phyloP scores from a whole-genome alignment of 495 filamentous ascomycete species.

The Evernia prunastri region DNA sequence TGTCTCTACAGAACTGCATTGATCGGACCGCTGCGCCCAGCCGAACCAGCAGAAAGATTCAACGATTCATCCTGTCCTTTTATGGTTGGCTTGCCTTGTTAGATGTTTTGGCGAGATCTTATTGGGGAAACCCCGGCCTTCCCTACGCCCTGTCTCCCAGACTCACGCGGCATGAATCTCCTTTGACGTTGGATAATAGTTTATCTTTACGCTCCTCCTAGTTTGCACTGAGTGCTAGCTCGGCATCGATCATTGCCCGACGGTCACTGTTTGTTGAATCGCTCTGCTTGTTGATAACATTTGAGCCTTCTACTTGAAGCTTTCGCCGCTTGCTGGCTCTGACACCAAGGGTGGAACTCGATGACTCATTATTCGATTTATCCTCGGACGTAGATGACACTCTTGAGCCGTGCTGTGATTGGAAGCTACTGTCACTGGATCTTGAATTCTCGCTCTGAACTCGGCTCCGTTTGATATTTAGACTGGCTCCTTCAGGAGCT shows the following conservation, averaged over 20 bases:
- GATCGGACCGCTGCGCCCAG: slow-evolving; percentile 25
- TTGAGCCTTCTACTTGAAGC: not conserved
- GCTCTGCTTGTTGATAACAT: slow-evolving; percentile 1
- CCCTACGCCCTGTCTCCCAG: not conserved
- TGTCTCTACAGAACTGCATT: slow-evolving; percentile 54
- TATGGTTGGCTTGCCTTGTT: slow-evolving; percentile 2
- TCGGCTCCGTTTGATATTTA: not conserved
- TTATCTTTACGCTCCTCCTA: not conserved
- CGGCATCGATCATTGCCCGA: slow-evolving; percentile 14
- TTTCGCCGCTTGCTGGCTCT: slow-evolving; percentile 4
- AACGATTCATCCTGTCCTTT: not conserved
- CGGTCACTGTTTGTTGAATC: slow-evolving; percentile 13
- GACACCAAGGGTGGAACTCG: not conserved
- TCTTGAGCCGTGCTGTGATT: slow-evolving; percentile 2
- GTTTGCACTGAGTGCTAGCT: not conserved
- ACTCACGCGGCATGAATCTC: not conserved
- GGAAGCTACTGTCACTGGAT: not conserved
- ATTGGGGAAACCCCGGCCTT: too few relatives aligned
- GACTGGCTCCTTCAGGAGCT: not conserved
- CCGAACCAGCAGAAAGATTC: not conserved
- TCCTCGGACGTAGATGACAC: slow-evolving; percentile 8
- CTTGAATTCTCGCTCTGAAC: not conserved
- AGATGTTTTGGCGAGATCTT: slow-evolving; percentile 47
- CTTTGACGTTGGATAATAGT: not conserved
- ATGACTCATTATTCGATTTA: not conserved